phyloP scores from a whole-genome alignment of 495 filamentous ascomycete species.

The Penicillium flavigenum region DNA sequence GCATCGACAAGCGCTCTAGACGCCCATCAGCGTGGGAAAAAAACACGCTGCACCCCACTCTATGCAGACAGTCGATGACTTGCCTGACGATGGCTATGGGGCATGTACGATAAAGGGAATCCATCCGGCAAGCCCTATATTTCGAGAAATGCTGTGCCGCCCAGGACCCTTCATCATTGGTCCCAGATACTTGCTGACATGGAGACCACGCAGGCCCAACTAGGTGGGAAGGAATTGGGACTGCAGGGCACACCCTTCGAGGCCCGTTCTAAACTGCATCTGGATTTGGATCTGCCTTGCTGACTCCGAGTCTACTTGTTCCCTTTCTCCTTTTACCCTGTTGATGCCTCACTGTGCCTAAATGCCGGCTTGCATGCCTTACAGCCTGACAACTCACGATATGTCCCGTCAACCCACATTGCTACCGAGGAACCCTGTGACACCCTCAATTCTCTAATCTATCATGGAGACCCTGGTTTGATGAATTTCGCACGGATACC shows the following conservation, averaged over 20 bases:
- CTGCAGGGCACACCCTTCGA: slow-evolving; percentile 19
- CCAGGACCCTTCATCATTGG: slow-evolving; percentile 23
- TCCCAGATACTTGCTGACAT: slow-evolving; percentile 26
- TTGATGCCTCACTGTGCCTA: slow-evolving; percentile 15
- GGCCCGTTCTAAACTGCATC: slow-evolving; percentile 4
- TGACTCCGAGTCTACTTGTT: background rate
- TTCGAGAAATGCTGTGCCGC: slow-evolving; percentile 9
- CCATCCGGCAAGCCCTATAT: slow-evolving; percentile 18
- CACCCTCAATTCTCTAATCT: slow-evolving; percentile 17
- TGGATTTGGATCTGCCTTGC: slow-evolving; percentile 9
- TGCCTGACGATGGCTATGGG: slow-evolving; percentile 20
- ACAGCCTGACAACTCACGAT: slow-evolving; percentile 30
- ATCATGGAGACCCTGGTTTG: background rate
- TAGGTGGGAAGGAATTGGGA: slow-evolving; percentile 7
- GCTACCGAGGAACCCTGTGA: slow-evolving; percentile 29
- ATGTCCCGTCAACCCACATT: slow-evolving; percentile 25
- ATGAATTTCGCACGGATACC: slow-evolving; percentile 15
- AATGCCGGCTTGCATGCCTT: slow-evolving; percentile 27
- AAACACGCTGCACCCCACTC: slow-evolving; percentile 17
- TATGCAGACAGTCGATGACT: slow-evolving; percentile 28
- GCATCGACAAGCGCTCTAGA: slow-evolving; percentile 43
- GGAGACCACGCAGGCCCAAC: slow-evolving; percentile 14
- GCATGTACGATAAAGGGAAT: slow-evolving; percentile 9
- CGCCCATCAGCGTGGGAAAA: slow-evolving; percentile 27
- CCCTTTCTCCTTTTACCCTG: background rate